These are phyloP conservation scores for Hyphopichia burtonii DNA, from an alignment of 1,139 yeast species.

Conservation along the genomic window DNA sequence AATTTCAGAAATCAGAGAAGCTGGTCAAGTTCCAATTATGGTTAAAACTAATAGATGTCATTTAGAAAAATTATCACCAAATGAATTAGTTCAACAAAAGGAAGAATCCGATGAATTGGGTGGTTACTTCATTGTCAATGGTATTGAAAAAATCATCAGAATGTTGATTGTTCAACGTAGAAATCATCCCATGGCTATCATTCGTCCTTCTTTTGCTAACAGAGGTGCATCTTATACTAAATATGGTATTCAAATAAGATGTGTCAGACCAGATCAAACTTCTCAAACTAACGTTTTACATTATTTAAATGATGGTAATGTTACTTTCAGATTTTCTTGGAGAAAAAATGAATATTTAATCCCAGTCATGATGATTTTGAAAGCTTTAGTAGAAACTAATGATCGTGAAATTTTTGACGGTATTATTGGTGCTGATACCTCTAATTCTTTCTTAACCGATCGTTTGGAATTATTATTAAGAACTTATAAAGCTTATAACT, in stretches of 20 bases:
- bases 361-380: constrained; percentile 89
- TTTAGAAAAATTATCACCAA: constrained; percentile 77
- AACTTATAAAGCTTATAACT: constrained; percentile 76
- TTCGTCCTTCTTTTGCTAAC: constrained; percentile 90
- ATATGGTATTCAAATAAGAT: constrained; percentile 91
- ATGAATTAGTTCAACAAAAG: constrained; percentile 69
- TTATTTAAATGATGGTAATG: constrained; percentile 93
- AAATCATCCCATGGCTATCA: constrained; percentile 96
- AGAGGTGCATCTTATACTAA: constrained; percentile 90
- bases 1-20: constrained; percentile 79
- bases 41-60: constrained; percentile 88
- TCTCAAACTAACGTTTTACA: constrained; percentile 96
- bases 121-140: constrained; percentile 94
- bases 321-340: constrained; percentile 96
- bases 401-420: constrained; percentile 97
- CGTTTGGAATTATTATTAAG: constrained; percentile 92
- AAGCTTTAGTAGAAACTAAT: constrained; percentile 85
- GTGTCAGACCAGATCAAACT: constrained; percentile 94
- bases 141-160: constrained; percentile 93
- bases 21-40: constrained; percentile 92
- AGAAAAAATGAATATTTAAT: constrained; percentile 91
- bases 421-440: constrained; percentile 83
- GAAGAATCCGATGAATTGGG: constrained; percentile 97
- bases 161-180: constrained; percentile 98
- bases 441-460: constrained; percentile 93